Evolutionary conservation across 2,329 filamentous ascomycete species (phyloP).

Genomic region (Apiospora marii): DNA sequence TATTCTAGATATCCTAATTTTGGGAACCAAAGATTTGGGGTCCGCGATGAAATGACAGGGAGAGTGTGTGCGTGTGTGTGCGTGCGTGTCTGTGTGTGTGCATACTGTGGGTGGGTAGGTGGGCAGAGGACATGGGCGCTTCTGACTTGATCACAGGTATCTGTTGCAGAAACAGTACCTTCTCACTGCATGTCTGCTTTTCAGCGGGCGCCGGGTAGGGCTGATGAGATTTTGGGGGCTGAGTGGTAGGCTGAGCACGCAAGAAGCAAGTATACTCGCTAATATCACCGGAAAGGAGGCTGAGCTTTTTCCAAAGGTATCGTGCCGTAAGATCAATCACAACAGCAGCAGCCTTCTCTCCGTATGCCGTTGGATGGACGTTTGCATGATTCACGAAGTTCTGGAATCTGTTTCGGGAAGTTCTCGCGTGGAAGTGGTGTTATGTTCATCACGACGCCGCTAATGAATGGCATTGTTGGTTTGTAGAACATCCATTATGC

Average conservation of each 20-base stretch:
- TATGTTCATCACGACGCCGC: background rate
- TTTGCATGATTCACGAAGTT: background rate
- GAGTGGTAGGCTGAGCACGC: background rate
- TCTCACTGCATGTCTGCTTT: background rate
- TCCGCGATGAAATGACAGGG: background rate
- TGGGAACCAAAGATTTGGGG: background rate
- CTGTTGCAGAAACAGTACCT: background rate
- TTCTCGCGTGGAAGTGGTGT: background rate
- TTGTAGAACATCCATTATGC: background rate
- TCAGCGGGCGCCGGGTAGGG: background rate
- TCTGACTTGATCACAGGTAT: background rate
- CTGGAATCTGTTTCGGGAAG: background rate
- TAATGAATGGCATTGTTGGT: constrained; percentile 15
- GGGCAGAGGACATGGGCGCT: background rate
- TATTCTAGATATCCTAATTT: background rate
- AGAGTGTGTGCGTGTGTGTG: background rate
- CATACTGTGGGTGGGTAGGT: background rate
- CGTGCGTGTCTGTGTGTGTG: background rate
- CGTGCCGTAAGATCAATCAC: background rate
- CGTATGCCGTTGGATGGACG: background rate
- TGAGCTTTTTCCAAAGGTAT: background rate
- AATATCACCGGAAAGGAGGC: background rate
- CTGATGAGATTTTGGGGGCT: constrained; percentile 6
- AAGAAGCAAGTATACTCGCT: background rate
- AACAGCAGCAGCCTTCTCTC: background rate